A percentile compares a stretch with the other conserved stretches of the same genome.
Evolutionary conservation across 805 yeast genomes (phyloP).

Genomic region (Wickerhamiella lipophila): DNA sequence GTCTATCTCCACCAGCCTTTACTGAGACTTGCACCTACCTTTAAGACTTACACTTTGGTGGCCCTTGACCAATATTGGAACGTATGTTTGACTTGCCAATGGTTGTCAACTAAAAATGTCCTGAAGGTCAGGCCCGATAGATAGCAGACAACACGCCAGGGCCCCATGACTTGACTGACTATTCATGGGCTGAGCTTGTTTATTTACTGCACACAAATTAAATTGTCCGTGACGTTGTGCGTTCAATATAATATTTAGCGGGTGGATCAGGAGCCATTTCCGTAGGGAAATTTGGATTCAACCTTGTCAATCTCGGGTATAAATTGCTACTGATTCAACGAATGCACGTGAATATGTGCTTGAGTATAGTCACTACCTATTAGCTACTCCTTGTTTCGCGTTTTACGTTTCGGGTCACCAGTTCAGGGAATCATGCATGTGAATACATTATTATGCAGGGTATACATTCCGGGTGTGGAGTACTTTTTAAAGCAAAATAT

Average conservation of each 20-base stretch:
- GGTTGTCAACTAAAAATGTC: not conserved
- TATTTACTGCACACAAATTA: not conserved
- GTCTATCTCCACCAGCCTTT: too few species aligned
- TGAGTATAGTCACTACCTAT: too few species aligned
- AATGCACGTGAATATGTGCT: too few species aligned
- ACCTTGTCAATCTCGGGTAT: not conserved
- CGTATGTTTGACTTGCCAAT: not conserved
- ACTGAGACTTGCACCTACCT: not conserved
- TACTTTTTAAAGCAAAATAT: not conserved
- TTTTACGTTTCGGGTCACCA: not conserved
- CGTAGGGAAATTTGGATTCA: not conserved
- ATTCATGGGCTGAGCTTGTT: not conserved
- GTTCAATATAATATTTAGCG: not conserved
- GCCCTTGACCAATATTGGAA: not conserved
- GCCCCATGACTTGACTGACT: not conserved
- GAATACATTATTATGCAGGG: not conserved
- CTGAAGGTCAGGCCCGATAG: too few species aligned
- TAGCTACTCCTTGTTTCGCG: not conserved
- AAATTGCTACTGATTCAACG: too few species aligned
- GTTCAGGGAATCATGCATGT: not conserved
- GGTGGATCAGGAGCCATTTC: not conserved
- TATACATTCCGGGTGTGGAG: slow-evolving; percentile 1
- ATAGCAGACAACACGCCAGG: not conserved
- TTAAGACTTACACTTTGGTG: not conserved
- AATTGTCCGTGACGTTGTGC: not conserved